phyloP scores from a whole-genome alignment of 306 rosid species.

The Mimosa bimucronata region DNA sequence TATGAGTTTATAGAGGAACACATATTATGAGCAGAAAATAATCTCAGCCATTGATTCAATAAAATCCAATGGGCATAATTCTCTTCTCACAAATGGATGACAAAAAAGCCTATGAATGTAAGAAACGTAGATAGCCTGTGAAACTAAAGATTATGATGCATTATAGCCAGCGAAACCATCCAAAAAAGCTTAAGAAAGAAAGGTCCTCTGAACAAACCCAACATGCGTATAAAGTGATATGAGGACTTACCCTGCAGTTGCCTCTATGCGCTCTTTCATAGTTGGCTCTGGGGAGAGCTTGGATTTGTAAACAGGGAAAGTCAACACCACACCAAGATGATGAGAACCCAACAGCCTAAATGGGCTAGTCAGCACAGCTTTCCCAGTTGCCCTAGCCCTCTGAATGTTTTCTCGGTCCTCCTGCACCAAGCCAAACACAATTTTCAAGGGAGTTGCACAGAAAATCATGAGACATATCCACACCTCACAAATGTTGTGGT shows the following conservation, averaged over 20 bases:
- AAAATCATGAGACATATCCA: slow-evolving; percentile 18
- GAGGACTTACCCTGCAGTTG: slow-evolving; percentile 86
- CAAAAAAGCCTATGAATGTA: background rate
- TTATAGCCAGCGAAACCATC: background rate
- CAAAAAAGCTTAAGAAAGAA: background rate
- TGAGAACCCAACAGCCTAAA: slow-evolving; percentile 87
- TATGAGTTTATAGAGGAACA: background rate
- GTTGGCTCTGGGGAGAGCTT: slow-evolving; percentile 77
- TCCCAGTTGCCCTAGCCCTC: slow-evolving; percentile 97
- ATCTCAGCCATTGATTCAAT: background rate
- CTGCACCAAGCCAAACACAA: slow-evolving; percentile 51
- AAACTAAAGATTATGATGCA: background rate
- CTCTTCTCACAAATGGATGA: background rate
- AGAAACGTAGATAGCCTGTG: background rate
- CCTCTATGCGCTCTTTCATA: slow-evolving; percentile 66
- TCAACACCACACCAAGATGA: slow-evolving; percentile 98
- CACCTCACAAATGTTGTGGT: background rate
- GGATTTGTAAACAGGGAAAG: slow-evolving; percentile 95
- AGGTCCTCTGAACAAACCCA: background rate
- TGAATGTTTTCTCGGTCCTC: slow-evolving; percentile 95
- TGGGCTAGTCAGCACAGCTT: slow-evolving; percentile 97
- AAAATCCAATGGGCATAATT: background rate
- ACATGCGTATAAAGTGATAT: slow-evolving; percentile 17
- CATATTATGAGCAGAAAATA: background rate
- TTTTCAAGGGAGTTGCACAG: background rate